These are phyloP conservation scores for Exobasidium cylindrosporum DNA, from an alignment of 1,284 basidiomycete genomes.

Conservation along the genomic window DNA sequence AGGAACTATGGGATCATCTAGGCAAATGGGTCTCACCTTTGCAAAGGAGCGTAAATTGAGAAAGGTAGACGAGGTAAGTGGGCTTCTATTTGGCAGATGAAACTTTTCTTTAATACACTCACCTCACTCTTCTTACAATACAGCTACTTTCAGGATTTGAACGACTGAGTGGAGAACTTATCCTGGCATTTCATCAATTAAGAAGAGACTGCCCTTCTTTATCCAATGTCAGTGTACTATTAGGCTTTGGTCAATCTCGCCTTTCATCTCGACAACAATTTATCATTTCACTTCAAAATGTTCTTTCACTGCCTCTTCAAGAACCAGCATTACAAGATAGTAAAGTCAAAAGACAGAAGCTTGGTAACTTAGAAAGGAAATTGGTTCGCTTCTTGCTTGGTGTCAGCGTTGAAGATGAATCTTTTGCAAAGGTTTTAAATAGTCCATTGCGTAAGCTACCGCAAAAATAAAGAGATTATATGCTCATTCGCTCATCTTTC, in stretches of 20 bases:
- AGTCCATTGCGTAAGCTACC: neutral
- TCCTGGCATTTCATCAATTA: neutral
- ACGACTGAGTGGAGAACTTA: neutral
- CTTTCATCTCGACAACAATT: neutral
- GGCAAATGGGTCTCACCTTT: neutral
- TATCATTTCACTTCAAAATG: neutral
- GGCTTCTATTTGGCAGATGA: neutral
- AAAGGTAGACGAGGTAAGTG: neutral
- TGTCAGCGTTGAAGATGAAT: neutral
- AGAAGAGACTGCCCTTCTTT: neutral
- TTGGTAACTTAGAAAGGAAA: neutral
- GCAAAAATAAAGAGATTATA: too few species aligned
- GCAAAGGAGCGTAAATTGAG: neutral
- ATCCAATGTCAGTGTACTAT: neutral
- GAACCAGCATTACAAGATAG: neutral
- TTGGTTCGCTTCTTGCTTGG: conserved; percentile 1
- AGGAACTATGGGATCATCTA: neutral
- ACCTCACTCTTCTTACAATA: neutral
- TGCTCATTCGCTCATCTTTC: neutral
- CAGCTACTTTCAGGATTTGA: neutral
- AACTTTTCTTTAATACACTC: neutral
- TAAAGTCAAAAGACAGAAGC: neutral
- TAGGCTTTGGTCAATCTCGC: conserved; percentile 1
- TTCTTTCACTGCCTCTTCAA: conserved; percentile 2
- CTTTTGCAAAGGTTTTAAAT: neutral